Conservation (phyloP, 2,329 filamentous ascomycete species). For the Xylaria sp. region DNA sequence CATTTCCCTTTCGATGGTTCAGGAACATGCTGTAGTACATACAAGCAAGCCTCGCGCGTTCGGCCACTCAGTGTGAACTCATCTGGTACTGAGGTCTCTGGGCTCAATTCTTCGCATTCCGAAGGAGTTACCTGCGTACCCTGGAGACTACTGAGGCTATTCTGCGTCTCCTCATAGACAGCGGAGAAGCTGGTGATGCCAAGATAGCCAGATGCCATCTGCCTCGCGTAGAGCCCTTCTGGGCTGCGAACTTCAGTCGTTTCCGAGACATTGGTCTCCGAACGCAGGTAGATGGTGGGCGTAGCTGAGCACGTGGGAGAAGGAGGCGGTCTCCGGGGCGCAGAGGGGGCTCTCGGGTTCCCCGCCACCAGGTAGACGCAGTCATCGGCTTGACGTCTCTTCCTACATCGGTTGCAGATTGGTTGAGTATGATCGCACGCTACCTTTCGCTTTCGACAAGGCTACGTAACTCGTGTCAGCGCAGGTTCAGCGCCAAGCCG, state of each 20-base stretch:
- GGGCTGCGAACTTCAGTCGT: slow-evolving; percentile 22
- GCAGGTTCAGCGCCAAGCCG: slow-evolving; percentile 9
- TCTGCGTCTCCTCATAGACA: slow-evolving; percentile 50
- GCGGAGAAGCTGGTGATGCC: slow-evolving; percentile 52
- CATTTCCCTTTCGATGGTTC: slow-evolving; percentile 32
- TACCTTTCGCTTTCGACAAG: slow-evolving; percentile 50
- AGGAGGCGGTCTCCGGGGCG: slow-evolving; percentile 6
- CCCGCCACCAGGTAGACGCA: slow-evolving; percentile 45
- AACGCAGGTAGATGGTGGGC: neutral
- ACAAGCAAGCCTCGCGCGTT: slow-evolving; percentile 46
- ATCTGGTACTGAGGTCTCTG: slow-evolving; percentile 11
- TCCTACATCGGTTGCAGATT: slow-evolving; percentile 47
- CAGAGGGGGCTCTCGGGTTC: slow-evolving; percentile 8
- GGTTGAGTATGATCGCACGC: slow-evolving; percentile 52
- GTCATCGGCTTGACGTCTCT: slow-evolving; percentile 40
- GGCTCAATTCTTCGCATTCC: slow-evolving; percentile 1
- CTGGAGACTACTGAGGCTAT: slow-evolving; percentile 46
- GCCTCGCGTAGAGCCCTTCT: slow-evolving; percentile 23
- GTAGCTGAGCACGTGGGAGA: slow-evolving; percentile 17
- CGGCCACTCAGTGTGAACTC: slow-evolving; percentile 30
- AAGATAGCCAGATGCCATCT: slow-evolving; percentile 46
- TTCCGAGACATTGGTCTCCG: slow-evolving; percentile 2
- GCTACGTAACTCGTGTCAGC: slow-evolving; percentile 42
- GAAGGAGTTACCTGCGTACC: slow-evolving; percentile 25
- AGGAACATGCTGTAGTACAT: slow-evolving; percentile 47